Percentiles rank a stretch among this genome's conserved stretches.
Conservation (phyloP, 345 rosid species). For the Triadica sebifera region DNA sequence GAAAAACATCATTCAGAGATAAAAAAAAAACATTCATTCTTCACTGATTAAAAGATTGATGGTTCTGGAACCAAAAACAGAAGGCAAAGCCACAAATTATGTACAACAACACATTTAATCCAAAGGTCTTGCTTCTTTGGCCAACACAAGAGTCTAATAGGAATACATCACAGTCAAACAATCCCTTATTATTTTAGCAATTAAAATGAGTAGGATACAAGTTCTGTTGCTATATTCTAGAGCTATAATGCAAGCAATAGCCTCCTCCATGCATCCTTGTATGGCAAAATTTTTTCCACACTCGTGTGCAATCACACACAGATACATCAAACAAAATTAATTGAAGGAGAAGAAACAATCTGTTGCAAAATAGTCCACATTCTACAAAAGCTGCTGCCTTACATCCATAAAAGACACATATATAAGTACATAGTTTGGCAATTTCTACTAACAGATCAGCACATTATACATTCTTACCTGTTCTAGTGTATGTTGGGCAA, state of each 20-base stretch:
- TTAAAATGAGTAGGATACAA: neutral
- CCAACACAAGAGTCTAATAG: neutral
- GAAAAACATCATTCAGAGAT: neutral
- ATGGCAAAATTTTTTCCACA: too few relatives aligned
- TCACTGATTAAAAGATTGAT: neutral
- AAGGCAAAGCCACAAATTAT: neutral
- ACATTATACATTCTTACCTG: constrained; percentile 49
- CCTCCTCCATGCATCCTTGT: neutral
- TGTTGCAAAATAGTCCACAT: neutral
- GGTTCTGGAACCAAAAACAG: neutral
- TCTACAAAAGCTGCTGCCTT: neutral
- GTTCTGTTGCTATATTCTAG: neutral
- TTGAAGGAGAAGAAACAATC: neutral
- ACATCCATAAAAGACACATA: neutral
- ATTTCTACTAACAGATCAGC: neutral
- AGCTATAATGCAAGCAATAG: neutral
- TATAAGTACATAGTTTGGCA: neutral
- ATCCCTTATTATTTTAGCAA: neutral
- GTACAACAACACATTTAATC: neutral
- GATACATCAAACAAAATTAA: neutral
- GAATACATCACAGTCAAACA: neutral
- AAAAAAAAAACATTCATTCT: neutral
- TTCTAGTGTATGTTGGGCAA: constrained; percentile 89
- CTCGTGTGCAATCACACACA: neutral
- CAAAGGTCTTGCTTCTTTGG: neutral